Percentiles rank a stretch among this genome's conserved stretches.
Conservation (phyloP, 305 asterid species). For the Stenogyne calaminthoides region DNA sequence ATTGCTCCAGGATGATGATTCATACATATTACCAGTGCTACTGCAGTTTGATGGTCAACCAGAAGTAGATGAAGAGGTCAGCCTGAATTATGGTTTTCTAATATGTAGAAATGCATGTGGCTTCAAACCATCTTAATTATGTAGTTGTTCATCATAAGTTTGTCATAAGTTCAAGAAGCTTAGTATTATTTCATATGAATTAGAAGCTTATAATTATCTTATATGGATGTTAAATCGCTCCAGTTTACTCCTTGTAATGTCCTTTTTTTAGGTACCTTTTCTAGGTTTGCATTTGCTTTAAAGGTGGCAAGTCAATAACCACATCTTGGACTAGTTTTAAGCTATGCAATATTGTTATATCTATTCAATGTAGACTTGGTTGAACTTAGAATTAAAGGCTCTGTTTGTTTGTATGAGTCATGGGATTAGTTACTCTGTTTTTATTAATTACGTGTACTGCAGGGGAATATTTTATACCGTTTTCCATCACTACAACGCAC, state of each 20-base stretch:
- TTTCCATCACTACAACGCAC: constrained; percentile 99
- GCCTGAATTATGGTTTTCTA: constrained; percentile 27
- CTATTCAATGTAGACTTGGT: not conserved
- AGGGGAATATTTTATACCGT: constrained; percentile 96
- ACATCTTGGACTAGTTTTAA: not conserved
- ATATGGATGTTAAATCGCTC: not conserved
- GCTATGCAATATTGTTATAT: not conserved
- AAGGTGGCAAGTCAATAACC: constrained; percentile 17
- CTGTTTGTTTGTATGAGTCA: not conserved
- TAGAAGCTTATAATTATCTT: not conserved
- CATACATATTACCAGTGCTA: constrained; percentile 90
- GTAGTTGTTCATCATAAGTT: constrained; percentile 2
- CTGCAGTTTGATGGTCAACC: constrained; percentile 93
- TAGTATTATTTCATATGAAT: not conserved
- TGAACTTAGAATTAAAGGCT: not conserved
- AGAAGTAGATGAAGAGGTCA: constrained; percentile 92
- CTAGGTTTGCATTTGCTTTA: not conserved
- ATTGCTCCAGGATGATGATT: constrained; percentile 78
- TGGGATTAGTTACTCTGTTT: not conserved
- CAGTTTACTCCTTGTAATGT: not conserved
- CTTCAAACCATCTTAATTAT: constrained; percentile 9
- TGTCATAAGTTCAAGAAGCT: constrained; percentile 8
- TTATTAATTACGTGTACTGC: constrained; percentile 32
- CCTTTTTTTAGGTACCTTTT: not conserved
- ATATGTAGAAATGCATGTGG: not conserved